Evolutionary conservation across 2,329 filamentous ascomycete genomes (phyloP).

Genomic region (Lachnellula arida): DNA sequence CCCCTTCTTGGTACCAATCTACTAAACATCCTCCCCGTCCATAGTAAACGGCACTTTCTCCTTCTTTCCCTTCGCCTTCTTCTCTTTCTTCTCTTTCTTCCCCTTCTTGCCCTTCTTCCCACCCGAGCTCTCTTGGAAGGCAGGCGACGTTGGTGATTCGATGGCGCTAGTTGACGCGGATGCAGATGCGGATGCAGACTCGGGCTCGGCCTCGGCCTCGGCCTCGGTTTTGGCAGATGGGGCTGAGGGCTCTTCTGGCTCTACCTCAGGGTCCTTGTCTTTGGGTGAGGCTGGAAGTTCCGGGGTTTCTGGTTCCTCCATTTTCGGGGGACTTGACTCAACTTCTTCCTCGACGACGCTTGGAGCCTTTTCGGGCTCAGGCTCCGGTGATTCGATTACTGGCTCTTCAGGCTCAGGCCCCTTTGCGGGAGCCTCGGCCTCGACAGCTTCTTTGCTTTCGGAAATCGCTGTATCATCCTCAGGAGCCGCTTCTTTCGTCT

Average conservation of each 20-base stretch:
- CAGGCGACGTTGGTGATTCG: conserved; percentile 5
- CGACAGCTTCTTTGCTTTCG: background rate
- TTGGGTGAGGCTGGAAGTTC: background rate
- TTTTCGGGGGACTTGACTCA: background rate
- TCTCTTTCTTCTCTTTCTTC: conserved; percentile 14
- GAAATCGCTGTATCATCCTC: background rate
- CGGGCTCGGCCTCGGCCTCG: no score
- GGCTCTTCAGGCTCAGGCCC: background rate
- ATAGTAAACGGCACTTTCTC: conserved; percentile 9
- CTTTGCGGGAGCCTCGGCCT: background rate
- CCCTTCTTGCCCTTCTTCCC: conserved; percentile 17
- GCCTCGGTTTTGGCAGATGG: background rate
- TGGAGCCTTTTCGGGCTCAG: background rate
- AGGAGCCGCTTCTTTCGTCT: background rate
- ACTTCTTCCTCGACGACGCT: background rate
- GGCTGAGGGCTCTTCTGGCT: background rate
- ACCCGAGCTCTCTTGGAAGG: conserved; percentile 2
- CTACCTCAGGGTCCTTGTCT: background rate
- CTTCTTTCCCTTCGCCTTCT: conserved; percentile 13
- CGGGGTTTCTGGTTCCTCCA: background rate
- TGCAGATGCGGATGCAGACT: background rate
- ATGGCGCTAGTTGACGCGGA: conserved; percentile 3
- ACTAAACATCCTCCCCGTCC: conserved; percentile 8
- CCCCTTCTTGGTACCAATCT: background rate
- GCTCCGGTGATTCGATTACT: background rate